Conservation (phyloP, 164 flowering plant species). For the Nymphaea thermarum region DNA sequence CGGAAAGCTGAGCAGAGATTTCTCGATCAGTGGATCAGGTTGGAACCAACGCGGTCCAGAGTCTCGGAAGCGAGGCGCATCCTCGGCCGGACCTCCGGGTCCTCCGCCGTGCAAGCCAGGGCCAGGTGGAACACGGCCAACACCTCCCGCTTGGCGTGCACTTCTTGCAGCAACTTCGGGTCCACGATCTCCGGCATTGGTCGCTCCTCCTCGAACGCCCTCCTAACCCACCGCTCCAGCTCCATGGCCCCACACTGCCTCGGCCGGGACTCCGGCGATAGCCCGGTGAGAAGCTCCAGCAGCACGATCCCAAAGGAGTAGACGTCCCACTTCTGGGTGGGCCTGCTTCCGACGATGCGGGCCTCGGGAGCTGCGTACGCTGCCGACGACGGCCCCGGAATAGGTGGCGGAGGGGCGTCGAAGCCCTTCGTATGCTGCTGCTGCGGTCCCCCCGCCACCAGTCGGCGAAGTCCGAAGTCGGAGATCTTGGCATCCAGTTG, state of each 20-base stretch:
- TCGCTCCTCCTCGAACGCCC: slow-evolving; percentile 51
- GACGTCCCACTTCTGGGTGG: slow-evolving; percentile 78
- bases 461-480: slow-evolving; percentile 79
- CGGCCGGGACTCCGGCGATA: slow-evolving; percentile 29
- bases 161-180: slow-evolving; percentile 55
- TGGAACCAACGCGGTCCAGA: slow-evolving; percentile 46
- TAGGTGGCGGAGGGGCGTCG: slow-evolving; percentile 18
- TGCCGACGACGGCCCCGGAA: slow-evolving; percentile 16
- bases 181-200: slow-evolving; percentile 80
- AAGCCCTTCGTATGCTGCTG: slow-evolving; percentile 16
- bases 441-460: slow-evolving; percentile 18
- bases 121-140: slow-evolving; percentile 69
- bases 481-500: slow-evolving; percentile 64
- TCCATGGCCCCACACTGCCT: slow-evolving; percentile 41
- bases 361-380: slow-evolving; percentile 75
- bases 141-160: slow-evolving; percentile 72
- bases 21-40: no score
- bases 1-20: no score
- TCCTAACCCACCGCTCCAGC: slow-evolving; percentile 62
- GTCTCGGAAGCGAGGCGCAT: slow-evolving; percentile 69
- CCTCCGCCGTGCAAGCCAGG: slow-evolving; percentile 70
- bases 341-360: slow-evolving; percentile 28
- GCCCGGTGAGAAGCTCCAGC: slow-evolving; percentile 75
- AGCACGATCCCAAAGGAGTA: slow-evolving; percentile 82
- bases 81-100: slow-evolving; percentile 77